Evolutionary conservation across 805 yeast species (phyloP).

Genomic region (Teunomyces lycoperdinae): DNA sequence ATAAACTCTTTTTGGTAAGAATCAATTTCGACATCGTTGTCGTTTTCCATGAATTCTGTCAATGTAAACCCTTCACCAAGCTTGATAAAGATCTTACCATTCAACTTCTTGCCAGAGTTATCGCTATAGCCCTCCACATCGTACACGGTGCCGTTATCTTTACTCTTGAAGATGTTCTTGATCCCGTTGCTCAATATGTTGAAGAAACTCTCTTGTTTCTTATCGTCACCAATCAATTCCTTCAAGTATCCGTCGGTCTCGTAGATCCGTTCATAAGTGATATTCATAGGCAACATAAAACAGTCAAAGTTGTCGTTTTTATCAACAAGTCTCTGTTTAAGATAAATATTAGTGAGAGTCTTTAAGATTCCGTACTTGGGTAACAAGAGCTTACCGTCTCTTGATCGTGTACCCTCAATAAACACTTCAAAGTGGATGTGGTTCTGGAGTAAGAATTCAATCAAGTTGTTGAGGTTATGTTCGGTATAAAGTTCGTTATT

Average conservation of each 20-base stretch:
- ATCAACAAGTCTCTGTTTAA: constrained; percentile 31
- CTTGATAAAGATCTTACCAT: constrained; percentile 36
- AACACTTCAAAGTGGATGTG: constrained; percentile 57
- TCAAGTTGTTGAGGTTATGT: constrained; percentile 45
- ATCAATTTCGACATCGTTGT: constrained; percentile 5
- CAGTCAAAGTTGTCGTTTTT: constrained; percentile 25
- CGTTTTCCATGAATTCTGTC: constrained; percentile 23
- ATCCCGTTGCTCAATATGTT: constrained; percentile 37
- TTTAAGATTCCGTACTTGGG: constrained; percentile 64
- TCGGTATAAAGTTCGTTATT: constrained; percentile 44
- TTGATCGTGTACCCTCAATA: constrained; percentile 64
- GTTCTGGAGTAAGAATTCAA: constrained; percentile 47
- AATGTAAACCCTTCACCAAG: constrained; percentile 32
- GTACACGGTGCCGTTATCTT: constrained; percentile 6
- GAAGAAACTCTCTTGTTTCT: constrained; percentile 48
- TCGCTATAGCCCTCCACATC: constrained; percentile 27
- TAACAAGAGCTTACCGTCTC: constrained; percentile 61
- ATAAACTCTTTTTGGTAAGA: not conserved
- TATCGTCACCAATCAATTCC: constrained; percentile 57
- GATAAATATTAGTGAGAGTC: constrained; percentile 45
- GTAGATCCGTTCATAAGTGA: constrained; percentile 59
- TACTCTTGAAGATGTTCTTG: constrained; percentile 20
- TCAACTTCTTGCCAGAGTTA: constrained; percentile 24
- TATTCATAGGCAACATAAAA: constrained; percentile 51
- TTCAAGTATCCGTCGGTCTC: constrained; percentile 54